Base-by-base conservation (phyloP, 257 asterid species). In the Jaltomata sinuosa region DNA sequence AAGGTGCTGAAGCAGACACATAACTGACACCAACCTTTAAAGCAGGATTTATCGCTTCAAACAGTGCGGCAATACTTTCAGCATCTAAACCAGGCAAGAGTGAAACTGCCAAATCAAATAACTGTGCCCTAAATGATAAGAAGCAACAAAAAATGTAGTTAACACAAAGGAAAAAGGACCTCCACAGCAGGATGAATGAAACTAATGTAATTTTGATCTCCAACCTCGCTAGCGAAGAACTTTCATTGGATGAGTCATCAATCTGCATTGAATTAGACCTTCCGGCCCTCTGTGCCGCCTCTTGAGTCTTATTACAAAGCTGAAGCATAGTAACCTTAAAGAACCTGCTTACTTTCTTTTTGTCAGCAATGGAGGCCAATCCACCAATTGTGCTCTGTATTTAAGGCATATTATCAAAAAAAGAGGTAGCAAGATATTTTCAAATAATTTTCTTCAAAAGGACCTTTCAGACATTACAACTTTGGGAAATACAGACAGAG, bases 81-180 rank as follows among this genome's bases (percentile, higher is more conserved):
- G 95, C 85, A 82, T 91, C 89, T 82, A 97, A 90, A 77, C 97
- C 98, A 85, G 99, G 98, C 88, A 94, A 90, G 89, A 94, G 89
- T 62, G 98, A 95, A 86, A 85, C 97, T 10, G 97, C 94, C 85
- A 95, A 89, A 89, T 94, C 99, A 87, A 92, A 89, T 77, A 97
- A 87, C 80, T 91, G 94, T 25, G 96, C 95, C 93, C 99, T 97
- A 90, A 54, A 88, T 79, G 79, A 87, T 62, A 16, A n/a, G 86
- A 78, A 69, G 84, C 65, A 86, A 42, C 47, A 52, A 69, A 85
- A 16, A 53, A 49, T 50, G 61, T 31, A n/a, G 11, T 49, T 47
- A 77, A 77, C 82, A 50, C 82, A 50, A 49, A 47, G 40, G 42
- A 16, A 16, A 27, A 45, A 25, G 4, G 27, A 19, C 3, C 42